phyloP scores from a whole-genome alignment of 2,329 filamentous ascomycete genomes.

The Aspergillus fructus region DNA sequence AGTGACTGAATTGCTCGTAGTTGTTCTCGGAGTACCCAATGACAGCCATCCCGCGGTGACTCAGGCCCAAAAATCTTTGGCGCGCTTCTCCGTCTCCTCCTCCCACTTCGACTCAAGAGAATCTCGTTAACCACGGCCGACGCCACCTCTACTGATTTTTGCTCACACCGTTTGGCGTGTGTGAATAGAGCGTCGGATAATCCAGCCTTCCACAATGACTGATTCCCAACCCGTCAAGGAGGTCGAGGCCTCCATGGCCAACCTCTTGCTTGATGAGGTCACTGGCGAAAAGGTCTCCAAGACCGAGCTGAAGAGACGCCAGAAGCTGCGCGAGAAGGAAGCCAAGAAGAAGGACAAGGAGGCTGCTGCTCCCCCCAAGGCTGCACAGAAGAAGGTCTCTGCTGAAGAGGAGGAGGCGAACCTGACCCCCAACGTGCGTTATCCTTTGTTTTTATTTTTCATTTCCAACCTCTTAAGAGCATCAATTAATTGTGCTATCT shows the following conservation, averaged over 20 bases:
- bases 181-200: conserved; percentile 6
- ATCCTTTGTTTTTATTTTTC: background rate
- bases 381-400: conserved; percentile 57
- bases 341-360: conserved; percentile 87
- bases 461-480: background rate
- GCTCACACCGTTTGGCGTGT: conserved; percentile 15
- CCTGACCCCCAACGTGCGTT: conserved; percentile 68
- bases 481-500: conserved; percentile 16
- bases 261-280: conserved; percentile 84
- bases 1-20: background rate
- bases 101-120: conserved; percentile 20
- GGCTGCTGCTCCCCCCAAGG: conserved; percentile 62
- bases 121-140: conserved; percentile 16
- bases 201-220: conserved; percentile 31
- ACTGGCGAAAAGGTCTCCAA: conserved; percentile 87
- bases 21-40: conserved; percentile 25
- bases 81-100: conserved; percentile 16
- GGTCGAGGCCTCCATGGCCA: conserved; percentile 56
- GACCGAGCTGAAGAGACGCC: conserved; percentile 88
- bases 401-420: conserved; percentile 68
- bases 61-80: conserved; percentile 36
- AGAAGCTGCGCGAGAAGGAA: conserved; percentile 86
- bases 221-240: conserved; percentile 43
- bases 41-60: conserved; percentile 21
- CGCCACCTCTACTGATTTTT: conserved; percentile 10